Evolutionary conservation across 139 green algal species (phyloP).

Genomic region (Pedinophyceae sp.): DNA sequence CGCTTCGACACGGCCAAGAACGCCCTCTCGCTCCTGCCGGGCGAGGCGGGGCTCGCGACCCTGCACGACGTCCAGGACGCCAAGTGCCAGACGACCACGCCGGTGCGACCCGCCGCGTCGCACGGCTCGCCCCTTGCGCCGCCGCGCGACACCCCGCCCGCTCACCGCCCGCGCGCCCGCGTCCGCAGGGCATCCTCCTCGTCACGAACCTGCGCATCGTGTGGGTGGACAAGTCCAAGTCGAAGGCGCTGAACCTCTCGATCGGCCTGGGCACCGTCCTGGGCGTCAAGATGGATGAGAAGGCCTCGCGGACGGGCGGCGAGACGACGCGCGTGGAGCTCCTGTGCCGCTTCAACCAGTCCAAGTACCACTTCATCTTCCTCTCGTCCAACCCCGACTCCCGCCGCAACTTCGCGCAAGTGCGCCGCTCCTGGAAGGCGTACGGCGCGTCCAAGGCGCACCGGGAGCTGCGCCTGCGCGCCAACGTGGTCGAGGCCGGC

Average conservation of each 20-base stretch:
- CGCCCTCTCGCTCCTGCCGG: neutral
- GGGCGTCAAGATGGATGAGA: constrained; percentile 20
- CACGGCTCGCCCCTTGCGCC: too few species aligned
- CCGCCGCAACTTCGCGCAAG: neutral
- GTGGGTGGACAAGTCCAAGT: constrained; percentile 32
- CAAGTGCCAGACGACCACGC: neutral
- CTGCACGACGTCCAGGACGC: neutral
- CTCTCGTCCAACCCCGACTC: neutral
- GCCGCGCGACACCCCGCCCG: too few species aligned
- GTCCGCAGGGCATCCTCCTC: constrained; percentile 23
- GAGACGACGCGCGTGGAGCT: constrained; percentile 12
- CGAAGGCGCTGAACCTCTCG: constrained; percentile 29
- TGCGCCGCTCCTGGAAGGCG: neutral
- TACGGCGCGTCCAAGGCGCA: neutral
- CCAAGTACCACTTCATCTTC: constrained; percentile 56
- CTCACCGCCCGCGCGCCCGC: neutral
- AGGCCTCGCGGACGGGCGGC: constrained; percentile 14
- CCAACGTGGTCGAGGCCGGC: constrained; percentile 30
- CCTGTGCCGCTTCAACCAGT: constrained; percentile 33
- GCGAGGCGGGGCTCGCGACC: neutral
- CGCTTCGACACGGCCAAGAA: neutral
- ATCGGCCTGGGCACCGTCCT: constrained; percentile 39
- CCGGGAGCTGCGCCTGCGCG: constrained; percentile 6
- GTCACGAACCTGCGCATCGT: constrained; percentile 38
- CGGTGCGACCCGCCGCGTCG: neutral